Evolutionary conservation across 371 early-diverging fungal genomes (phyloP).

Genomic region (Haplosporangium sp.): DNA sequence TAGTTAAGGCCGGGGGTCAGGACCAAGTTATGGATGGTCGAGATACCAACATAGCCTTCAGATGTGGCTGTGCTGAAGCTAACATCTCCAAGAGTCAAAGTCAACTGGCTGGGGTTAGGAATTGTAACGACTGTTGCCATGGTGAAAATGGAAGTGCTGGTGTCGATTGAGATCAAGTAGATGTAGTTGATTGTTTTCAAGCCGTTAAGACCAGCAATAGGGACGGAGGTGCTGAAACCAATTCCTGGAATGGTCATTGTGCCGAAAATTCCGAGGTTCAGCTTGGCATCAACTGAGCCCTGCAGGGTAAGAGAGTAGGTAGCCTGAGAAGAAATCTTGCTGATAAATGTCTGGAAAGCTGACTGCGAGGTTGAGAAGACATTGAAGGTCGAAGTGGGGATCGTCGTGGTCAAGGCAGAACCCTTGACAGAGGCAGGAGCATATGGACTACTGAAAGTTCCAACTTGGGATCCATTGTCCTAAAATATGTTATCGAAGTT

Average conservation of each 20-base stretch:
- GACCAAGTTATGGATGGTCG: slow-evolving; percentile 25
- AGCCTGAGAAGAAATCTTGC: slow-evolving; percentile 22
- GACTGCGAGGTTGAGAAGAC: slow-evolving; percentile 31
- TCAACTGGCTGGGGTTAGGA: slow-evolving; percentile 39
- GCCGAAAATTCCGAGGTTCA: slow-evolving; percentile 50
- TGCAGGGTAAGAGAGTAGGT: slow-evolving; percentile 30
- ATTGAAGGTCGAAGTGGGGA: slow-evolving; percentile 30
- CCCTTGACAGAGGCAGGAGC: slow-evolving; percentile 28
- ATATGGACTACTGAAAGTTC: slow-evolving; percentile 41
- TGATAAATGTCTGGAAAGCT: slow-evolving; percentile 37
- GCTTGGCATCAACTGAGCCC: slow-evolving; percentile 40
- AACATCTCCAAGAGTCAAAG: slow-evolving; percentile 35
- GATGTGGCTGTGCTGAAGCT: slow-evolving; percentile 23
- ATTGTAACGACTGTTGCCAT: slow-evolving; percentile 30
- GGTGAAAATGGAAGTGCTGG: neutral
- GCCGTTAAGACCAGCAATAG: slow-evolving; percentile 37
- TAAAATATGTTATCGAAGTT: neutral
- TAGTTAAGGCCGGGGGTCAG: slow-evolving; percentile 42
- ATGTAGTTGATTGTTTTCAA: slow-evolving; percentile 21
- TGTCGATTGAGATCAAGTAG: slow-evolving; percentile 23
- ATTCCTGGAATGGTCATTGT: slow-evolving; percentile 32
- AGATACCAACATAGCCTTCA: slow-evolving; percentile 27
- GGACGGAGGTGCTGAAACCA: slow-evolving; percentile 35
- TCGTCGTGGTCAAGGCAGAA: slow-evolving; percentile 26
- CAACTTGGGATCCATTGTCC: slow-evolving; percentile 44